Evolutionary conservation across 2,329 filamentous ascomycete species (phyloP).

Genomic region (Colletotrichum liaoningense): DNA sequence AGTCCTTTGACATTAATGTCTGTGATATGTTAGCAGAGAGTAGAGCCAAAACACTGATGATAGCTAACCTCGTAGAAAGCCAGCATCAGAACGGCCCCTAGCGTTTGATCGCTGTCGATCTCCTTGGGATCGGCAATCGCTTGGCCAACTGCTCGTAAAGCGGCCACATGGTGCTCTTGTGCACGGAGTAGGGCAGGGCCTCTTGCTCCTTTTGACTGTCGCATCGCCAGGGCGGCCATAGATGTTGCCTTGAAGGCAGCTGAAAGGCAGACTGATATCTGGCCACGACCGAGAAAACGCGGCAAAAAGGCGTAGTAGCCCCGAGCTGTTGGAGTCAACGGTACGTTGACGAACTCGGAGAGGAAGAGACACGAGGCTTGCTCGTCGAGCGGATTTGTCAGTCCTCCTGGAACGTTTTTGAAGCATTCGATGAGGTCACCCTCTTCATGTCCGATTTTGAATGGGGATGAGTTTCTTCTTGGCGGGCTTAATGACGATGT

Average conservation of each 20-base stretch:
- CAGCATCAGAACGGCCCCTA: conserved; percentile 35
- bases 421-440: conserved; percentile 21
- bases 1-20: conserved; percentile 35
- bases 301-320: conserved; percentile 34
- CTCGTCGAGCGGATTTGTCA: conserved; percentile 29
- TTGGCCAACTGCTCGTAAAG: conserved; percentile 27
- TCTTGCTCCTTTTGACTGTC: conserved; percentile 14
- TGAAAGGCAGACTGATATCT: conserved; percentile 27
- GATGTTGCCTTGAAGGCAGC: conserved; percentile 35
- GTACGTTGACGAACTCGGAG: conserved; percentile 35
- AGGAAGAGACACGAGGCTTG: conserved; percentile 34
- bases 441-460: conserved; percentile 18
- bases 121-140: conserved; percentile 30
- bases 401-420: conserved; percentile 19
- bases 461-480: conserved; percentile 6
- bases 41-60: accelerated
- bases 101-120: conserved; percentile 31
- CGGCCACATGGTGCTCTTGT: conserved; percentile 33
- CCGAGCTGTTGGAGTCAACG: conserved; percentile 12
- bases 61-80: conserved; percentile 35
- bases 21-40: not conserved
- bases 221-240: conserved; percentile 32
- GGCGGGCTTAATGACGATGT: not conserved
- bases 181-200: conserved; percentile 20
- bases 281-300: conserved; percentile 22